phyloP scores from a whole-genome alignment of 2,329 filamentous ascomycete species.

The Parasarocladium wereldwijsianum region DNA sequence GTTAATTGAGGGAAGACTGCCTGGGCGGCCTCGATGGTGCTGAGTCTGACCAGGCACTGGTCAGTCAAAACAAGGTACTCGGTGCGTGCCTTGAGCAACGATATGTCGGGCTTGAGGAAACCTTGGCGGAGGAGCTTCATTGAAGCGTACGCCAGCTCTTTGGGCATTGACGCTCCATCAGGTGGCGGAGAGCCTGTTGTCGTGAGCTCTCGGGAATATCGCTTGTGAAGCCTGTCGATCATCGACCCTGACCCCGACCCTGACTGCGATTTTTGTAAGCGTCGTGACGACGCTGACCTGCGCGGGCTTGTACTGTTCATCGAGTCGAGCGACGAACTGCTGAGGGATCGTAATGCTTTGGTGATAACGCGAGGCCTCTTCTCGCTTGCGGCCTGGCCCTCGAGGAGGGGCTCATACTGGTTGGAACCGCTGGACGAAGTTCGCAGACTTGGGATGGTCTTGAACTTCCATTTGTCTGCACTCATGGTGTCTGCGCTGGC shows the following conservation, averaged over 20 bases:
- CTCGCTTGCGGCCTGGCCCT: constrained; percentile 13
- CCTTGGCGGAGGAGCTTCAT: constrained; percentile 30
- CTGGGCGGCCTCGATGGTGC: constrained; percentile 29
- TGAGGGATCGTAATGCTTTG: constrained; percentile 23
- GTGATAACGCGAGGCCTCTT: constrained; percentile 21
- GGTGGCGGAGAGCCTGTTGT: constrained; percentile 14
- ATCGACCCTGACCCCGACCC: constrained; percentile 24
- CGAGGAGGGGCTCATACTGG: constrained; percentile 8
- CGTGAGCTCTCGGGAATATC: constrained; percentile 23
- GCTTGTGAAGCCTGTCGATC: constrained; percentile 25
- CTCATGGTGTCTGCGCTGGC: constrained; percentile 11
- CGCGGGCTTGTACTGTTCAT: constrained; percentile 15
- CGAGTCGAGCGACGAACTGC: constrained; percentile 26
- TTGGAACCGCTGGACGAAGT: constrained; percentile 11
- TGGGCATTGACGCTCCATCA: constrained; percentile 14
- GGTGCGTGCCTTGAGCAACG: constrained; percentile 31
- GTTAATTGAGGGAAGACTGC: constrained; percentile 30
- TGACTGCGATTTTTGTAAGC: constrained; percentile 22
- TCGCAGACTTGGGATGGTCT: constrained; percentile 15
- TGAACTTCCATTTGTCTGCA: constrained; percentile 20
- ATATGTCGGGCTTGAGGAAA: constrained; percentile 32
- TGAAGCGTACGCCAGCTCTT: constrained; percentile 17
- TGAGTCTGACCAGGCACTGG: constrained; percentile 34
- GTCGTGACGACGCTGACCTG: constrained; percentile 16
- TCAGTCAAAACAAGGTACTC: constrained; percentile 38